Evolutionary conservation across 2,329 filamentous ascomycete genomes (phyloP).

Genomic region (Aspergillus japonicus): DNA sequence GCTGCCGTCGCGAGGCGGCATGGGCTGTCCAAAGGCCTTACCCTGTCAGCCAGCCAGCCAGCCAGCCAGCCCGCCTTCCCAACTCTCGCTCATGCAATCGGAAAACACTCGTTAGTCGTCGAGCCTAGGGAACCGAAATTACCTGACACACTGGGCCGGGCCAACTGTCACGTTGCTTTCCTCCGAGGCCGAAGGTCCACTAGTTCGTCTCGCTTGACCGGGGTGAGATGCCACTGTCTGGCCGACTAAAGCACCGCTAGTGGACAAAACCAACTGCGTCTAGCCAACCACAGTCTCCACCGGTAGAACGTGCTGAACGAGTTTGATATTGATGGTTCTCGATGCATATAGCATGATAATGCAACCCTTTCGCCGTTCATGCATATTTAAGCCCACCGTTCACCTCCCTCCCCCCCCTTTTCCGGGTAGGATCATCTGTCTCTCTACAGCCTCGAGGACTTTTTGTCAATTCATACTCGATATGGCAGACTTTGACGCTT

Average conservation of each 20-base stretch:
- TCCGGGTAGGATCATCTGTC: neutral
- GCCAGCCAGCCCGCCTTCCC: too few species aligned
- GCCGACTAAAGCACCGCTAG: neutral
- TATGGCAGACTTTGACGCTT: conserved; percentile 6
- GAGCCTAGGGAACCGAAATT: too few species aligned
- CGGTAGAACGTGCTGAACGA: neutral
- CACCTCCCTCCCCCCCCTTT: neutral
- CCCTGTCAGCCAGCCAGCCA: too few species aligned
- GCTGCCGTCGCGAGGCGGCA: too few species aligned
- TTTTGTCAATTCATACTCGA: neutral
- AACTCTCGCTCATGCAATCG: too few species aligned
- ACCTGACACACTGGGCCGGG: neutral
- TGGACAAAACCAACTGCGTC: neutral
- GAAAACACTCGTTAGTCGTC: too few species aligned
- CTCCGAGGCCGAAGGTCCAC: neutral
- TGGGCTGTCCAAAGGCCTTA: too few species aligned
- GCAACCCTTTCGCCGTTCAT: neutral
- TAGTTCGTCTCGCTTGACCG: neutral
- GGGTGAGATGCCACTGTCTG: neutral
- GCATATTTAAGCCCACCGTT: neutral
- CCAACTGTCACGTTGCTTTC: neutral
- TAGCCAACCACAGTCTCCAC: neutral
- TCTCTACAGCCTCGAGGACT: neutral
- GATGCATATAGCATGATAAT: neutral
- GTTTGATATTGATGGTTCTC: neutral